Evolutionary conservation across 371 early-diverging fungal genomes (phyloP).

Genomic region (Mortierella sp.): DNA sequence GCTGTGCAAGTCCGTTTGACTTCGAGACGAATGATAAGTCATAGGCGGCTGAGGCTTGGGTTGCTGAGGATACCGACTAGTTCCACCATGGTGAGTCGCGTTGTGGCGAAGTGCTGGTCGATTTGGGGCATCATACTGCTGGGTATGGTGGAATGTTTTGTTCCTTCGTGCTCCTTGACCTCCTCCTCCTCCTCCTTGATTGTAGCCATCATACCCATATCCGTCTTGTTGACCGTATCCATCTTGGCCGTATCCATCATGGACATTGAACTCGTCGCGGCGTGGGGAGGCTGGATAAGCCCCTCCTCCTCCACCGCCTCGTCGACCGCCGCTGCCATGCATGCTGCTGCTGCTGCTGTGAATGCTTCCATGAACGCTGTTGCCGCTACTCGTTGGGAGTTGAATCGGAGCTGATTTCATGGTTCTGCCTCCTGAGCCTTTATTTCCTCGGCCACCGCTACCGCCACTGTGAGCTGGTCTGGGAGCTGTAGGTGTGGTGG

Average conservation of each 20-base stretch:
- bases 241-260: background rate
- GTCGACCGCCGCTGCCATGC: background rate
- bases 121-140: slow-evolving; percentile 11
- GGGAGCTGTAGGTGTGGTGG: slow-evolving; percentile 23
- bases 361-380: slow-evolving; percentile 10
- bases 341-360: slow-evolving; percentile 1
- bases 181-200: slow-evolving; percentile 3
- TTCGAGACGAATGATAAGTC: slow-evolving; percentile 31
- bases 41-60: slow-evolving; percentile 28
- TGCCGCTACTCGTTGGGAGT: slow-evolving; percentile 11
- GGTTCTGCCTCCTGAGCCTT: slow-evolving; percentile 14
- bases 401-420: slow-evolving; percentile 45
- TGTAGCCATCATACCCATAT: no score
- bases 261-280: no score
- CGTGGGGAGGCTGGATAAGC: slow-evolving; percentile 1
- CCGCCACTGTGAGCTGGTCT: slow-evolving; percentile 15
- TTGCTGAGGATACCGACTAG: slow-evolving; percentile 14
- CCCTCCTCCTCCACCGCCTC: no score
- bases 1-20: slow-evolving; percentile 35
- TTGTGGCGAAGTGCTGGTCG: slow-evolving; percentile 25
- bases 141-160: slow-evolving; percentile 31
- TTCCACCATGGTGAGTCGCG: slow-evolving; percentile 18
- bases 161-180: slow-evolving; percentile 33
- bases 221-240: slow-evolving; percentile 3
- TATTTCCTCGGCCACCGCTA: background rate